Percentiles rank a stretch among this genome's conserved stretches.
Conservation (phyloP, 805 yeast genomes). For the Candida coleopterorum region DNA sequence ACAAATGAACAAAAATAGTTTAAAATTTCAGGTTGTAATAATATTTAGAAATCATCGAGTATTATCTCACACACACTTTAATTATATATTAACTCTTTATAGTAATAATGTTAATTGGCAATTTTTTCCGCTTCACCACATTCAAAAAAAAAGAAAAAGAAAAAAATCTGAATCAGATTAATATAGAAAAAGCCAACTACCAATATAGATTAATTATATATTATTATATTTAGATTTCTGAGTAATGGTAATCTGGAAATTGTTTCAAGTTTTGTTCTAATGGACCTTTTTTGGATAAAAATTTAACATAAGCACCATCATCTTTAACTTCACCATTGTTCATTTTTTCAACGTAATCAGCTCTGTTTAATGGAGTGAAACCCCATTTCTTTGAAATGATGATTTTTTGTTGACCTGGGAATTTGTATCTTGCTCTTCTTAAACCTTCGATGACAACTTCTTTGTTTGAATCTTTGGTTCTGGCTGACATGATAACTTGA, state of each 20-base stretch:
- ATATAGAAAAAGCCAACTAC: too few relatives aligned
- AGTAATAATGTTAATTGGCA: too few relatives aligned
- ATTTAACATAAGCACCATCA: conserved; percentile 99
- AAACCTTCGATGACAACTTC: conserved; percentile 97
- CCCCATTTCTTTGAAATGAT: conserved; percentile 99
- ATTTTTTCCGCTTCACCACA: too few relatives aligned
- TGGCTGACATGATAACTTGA: conserved; percentile 95
- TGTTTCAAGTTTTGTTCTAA: conserved; percentile 85
- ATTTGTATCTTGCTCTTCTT: conserved; percentile 99
- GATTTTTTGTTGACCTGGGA: conserved; percentile 99
- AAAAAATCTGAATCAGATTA: too few relatives aligned
- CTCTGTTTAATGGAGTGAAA: conserved; percentile 99
- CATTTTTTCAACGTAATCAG: conserved; percentile 89
- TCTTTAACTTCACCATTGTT: conserved; percentile 98
- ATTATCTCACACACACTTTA: too few relatives aligned
- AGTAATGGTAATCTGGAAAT: conserved; percentile 83
- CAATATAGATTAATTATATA: background rate
- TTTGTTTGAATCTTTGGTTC: conserved; percentile 98
- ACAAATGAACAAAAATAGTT: too few relatives aligned
- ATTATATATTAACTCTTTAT: too few relatives aligned
- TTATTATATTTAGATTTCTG: conserved; percentile 12
- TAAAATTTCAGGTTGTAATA: too few relatives aligned
- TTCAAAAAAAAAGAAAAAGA: too few relatives aligned
- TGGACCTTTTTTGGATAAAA: conserved; percentile 94
- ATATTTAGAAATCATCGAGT: too few relatives aligned